A percentile compares a stretch with the other conserved stretches of the same genome.
Evolutionary conservation across 2,329 filamentous ascomycete species (phyloP).

Genomic region (Malbranchea cinnamomea): DNA sequence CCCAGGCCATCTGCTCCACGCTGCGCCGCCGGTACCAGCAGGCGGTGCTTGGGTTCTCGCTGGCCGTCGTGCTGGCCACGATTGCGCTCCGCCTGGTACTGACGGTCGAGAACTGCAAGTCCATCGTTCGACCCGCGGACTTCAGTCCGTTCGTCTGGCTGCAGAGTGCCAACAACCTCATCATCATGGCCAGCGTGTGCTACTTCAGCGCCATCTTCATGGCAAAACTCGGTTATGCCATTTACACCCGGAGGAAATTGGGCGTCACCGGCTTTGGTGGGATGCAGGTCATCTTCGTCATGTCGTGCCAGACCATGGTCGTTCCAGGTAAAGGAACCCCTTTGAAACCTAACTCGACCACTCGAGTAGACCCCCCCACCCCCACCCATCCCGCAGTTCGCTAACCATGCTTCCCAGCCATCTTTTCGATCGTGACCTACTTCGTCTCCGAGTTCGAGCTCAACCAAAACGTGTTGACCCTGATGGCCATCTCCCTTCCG

Average conservation of each 20-base stretch:
- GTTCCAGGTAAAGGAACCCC: slow-evolving; percentile 43
- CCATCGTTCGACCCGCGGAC: slow-evolving; percentile 19
- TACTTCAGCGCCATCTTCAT: slow-evolving; percentile 49
- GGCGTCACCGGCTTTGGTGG: slow-evolving; percentile 47
- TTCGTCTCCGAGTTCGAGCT: slow-evolving; percentile 37
- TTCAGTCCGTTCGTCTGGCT: slow-evolving; percentile 25
- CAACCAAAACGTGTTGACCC: slow-evolving; percentile 39
- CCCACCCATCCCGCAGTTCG: neutral
- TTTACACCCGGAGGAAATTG: slow-evolving; percentile 39
- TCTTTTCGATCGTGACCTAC: slow-evolving; percentile 47
- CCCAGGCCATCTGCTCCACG: slow-evolving; percentile 46
- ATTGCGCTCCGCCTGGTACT: slow-evolving; percentile 40
- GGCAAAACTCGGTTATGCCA: slow-evolving; percentile 43
- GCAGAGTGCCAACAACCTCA: slow-evolving; percentile 33
- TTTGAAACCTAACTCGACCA: slow-evolving; percentile 10
- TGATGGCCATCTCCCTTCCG: slow-evolving; percentile 48
- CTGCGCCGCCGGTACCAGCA: slow-evolving; percentile 27
- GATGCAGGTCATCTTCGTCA: slow-evolving; percentile 52
- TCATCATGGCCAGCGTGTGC: slow-evolving; percentile 42
- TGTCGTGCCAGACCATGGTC: slow-evolving; percentile 51
- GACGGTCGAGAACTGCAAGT: slow-evolving; percentile 33
- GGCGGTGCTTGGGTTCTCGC: slow-evolving; percentile 33
- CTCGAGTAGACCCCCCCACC: neutral
- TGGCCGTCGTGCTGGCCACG: slow-evolving; percentile 35
- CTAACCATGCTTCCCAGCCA: slow-evolving; percentile 28